phyloP scores from a whole-genome alignment of 2,329 filamentous ascomycete genomes.

The Stagonosporopsis cucurbitacearum region DNA sequence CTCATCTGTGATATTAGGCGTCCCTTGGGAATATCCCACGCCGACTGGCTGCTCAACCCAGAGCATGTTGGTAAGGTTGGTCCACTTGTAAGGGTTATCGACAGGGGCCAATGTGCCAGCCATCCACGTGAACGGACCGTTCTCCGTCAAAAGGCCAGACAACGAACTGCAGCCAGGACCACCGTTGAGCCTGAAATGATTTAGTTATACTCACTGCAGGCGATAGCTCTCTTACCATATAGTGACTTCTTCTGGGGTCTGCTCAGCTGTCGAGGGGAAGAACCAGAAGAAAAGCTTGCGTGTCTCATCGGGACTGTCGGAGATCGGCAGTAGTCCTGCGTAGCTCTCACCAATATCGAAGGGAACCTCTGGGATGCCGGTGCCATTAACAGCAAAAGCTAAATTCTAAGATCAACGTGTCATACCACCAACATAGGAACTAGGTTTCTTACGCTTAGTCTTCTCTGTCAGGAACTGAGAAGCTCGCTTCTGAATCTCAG shows the following conservation, averaged over 20 bases:
- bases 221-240: conserved; percentile 54
- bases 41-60: conserved; percentile 59
- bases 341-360: conserved; percentile 74
- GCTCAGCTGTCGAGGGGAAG: conserved; percentile 63
- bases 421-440: too few species aligned
- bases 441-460: conserved; percentile 35
- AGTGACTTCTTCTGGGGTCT: conserved; percentile 63
- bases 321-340: conserved; percentile 67
- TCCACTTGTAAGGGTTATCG: conserved; percentile 75
- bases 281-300: conserved; percentile 69
- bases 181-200: conserved; percentile 42
- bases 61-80: conserved; percentile 50
- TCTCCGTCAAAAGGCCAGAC: conserved; percentile 75
- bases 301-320: conserved; percentile 55
- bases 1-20: conserved; percentile 56
- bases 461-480: conserved; percentile 41
- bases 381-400: conserved; percentile 71
- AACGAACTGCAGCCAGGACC: conserved; percentile 60
- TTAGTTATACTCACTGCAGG: conserved; percentile 1
- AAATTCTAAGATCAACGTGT: conserved; percentile 17
- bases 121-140: conserved; percentile 67
- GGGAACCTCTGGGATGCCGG: conserved; percentile 68
- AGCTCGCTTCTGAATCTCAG: conserved; percentile 45
- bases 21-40: conserved; percentile 53
- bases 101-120: conserved; percentile 71